A percentile compares a stretch with the other conserved stretches of the same genome.
Conservation (phyloP, 495 filamentous ascomycete species). For the Aspergillus bridgeri region DNA sequence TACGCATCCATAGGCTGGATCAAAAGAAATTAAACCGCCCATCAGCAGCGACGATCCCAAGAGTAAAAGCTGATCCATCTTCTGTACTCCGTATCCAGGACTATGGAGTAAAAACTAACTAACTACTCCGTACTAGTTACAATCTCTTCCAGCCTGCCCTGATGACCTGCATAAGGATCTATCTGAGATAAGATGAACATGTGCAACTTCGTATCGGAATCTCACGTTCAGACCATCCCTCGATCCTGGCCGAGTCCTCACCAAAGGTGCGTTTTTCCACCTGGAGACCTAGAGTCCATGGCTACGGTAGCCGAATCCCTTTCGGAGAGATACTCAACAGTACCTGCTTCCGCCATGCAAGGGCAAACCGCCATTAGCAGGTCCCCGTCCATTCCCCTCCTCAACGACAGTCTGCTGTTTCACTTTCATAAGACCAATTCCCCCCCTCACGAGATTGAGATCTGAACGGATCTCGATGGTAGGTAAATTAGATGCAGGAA, state of each 20-base stretch:
- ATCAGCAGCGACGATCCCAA: slow-evolving; percentile 6
- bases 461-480: slow-evolving; percentile 12
- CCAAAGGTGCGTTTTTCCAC: background rate
- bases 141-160: background rate
- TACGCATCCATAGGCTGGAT: too few relatives aligned
- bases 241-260: background rate
- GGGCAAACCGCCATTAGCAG: background rate
- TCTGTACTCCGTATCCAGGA: too few relatives aligned
- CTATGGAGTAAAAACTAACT: too few relatives aligned
- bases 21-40: slow-evolving; percentile 12
- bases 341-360: background rate
- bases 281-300: background rate
- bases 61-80: too few relatives aligned
- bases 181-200: background rate
- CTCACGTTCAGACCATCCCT: background rate
- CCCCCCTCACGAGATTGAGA: slow-evolving; percentile 8
- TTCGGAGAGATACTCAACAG: background rate
- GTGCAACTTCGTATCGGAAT: background rate
- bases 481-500: slow-evolving; percentile 16
- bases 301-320: background rate
- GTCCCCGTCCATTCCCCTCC: too few relatives aligned
- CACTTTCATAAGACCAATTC: background rate
- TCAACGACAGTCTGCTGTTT: slow-evolving; percentile 7
- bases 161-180: background rate
- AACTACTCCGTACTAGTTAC: too few relatives aligned